Evolutionary conservation across 1,284 basidiomycete species (phyloP).

Genomic region (Trametes hirsuta): DNA sequence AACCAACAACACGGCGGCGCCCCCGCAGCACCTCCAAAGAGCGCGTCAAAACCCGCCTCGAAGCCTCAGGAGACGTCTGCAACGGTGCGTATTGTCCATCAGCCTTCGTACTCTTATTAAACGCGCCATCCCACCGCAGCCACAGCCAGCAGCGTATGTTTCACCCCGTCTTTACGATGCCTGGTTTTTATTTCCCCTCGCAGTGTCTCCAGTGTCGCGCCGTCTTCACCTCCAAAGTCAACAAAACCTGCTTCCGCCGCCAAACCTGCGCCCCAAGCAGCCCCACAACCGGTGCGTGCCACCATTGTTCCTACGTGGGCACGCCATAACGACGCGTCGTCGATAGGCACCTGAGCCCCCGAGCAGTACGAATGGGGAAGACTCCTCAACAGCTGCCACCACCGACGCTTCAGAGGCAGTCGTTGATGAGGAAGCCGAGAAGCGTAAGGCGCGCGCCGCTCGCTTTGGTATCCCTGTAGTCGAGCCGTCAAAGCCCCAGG

Average conservation of each 20-base stretch:
- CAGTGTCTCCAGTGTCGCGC: neutral
- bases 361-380: neutral
- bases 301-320: neutral
- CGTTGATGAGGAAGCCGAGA: constrained; percentile 55
- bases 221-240: constrained; percentile 3
- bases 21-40: neutral
- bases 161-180: constrained; percentile 13
- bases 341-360: constrained; percentile 4
- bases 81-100: constrained; percentile 24
- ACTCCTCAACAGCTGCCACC: constrained; percentile 15
- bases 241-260: constrained; percentile 6
- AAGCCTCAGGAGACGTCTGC: constrained; percentile 20
- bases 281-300: constrained; percentile 15
- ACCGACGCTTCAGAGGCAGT: constrained; percentile 19
- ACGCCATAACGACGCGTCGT: neutral
- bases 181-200: neutral
- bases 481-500: constrained; percentile 35
- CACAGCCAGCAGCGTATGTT: constrained; percentile 50
- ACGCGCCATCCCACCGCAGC: constrained; percentile 29
- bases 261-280: constrained; percentile 16
- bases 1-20: constrained; percentile 33
- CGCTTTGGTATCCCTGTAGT: constrained; percentile 72
- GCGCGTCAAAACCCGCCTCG: constrained; percentile 12
- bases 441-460: constrained; percentile 62
- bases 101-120: constrained; percentile 1